Percentiles rank a stretch among this genome's conserved stretches.
Conservation (phyloP, 2,329 filamentous ascomycete genomes). For the Parastagonospora avenae region DNA sequence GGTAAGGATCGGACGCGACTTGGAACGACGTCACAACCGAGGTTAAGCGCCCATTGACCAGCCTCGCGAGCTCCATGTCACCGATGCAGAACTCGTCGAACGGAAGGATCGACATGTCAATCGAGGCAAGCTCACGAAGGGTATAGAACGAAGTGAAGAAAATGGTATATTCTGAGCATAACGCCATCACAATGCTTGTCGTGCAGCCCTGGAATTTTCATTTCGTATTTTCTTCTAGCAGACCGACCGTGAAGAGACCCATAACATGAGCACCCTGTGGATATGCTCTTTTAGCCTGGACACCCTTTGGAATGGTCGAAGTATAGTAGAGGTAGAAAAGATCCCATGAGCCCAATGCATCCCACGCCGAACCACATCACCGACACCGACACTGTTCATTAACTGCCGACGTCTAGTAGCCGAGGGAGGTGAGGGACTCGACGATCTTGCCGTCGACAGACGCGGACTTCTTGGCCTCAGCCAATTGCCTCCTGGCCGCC, state of each 20-base stretch:
- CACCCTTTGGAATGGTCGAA: constrained; percentile 44
- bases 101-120: neutral
- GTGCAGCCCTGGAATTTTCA: constrained; percentile 46
- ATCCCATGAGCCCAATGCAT: constrained; percentile 47
- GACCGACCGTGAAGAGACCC: constrained; percentile 47
- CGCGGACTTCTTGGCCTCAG: constrained; percentile 91
- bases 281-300: constrained; percentile 48
- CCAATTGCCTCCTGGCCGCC: constrained; percentile 86
- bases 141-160: constrained; percentile 2
- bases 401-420: constrained; percentile 72
- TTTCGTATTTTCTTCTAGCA: constrained; percentile 47
- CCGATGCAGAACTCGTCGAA: too few relatives aligned
- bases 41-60: constrained; percentile 29
- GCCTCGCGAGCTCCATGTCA: neutral
- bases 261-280: constrained; percentile 45
- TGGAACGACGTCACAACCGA: constrained; percentile 31
- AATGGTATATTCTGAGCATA: constrained; percentile 36
- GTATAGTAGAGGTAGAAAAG: constrained; percentile 45
- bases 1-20: constrained; percentile 19
- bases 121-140: neutral
- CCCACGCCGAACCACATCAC: constrained; percentile 42
- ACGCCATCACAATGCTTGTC: constrained; percentile 42
- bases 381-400: constrained; percentile 37
- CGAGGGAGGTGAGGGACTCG: constrained; percentile 85
- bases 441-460: constrained; percentile 84